Evolutionary conservation across 2,329 filamentous ascomycete species (phyloP).

Genomic region (Microsporum canis): DNA sequence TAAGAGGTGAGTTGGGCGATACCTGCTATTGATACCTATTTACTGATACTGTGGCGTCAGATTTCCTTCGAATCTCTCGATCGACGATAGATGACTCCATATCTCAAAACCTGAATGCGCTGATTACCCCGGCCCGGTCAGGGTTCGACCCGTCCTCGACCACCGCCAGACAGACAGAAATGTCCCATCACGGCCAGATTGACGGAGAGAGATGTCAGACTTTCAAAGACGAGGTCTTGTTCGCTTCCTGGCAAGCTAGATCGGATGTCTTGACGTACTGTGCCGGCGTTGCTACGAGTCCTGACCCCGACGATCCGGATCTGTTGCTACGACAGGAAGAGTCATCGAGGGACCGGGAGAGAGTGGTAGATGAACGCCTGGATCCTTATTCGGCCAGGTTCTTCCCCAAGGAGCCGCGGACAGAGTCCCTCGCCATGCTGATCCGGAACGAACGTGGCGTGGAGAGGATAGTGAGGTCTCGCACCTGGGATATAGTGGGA

Average conservation of each 20-base stretch:
- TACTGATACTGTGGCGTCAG: conserved; percentile 37
- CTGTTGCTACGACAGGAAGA: conserved; percentile 58
- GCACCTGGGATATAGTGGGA: conserved; percentile 69
- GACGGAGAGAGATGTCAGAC: conserved; percentile 50
- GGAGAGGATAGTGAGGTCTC: conserved; percentile 65
- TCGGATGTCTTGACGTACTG: conserved; percentile 83
- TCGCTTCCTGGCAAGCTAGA: conserved; percentile 76
- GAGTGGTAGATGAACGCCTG: conserved; percentile 71
- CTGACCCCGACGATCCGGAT: conserved; percentile 79
- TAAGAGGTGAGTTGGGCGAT: conserved; percentile 48
- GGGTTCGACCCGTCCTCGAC: conserved; percentile 76
- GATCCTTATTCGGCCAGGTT: conserved; percentile 85
- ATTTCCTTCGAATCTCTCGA: conserved; percentile 81
- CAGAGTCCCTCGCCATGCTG: conserved; percentile 62
- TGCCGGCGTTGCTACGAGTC: conserved; percentile 71
- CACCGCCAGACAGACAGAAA: conserved; percentile 46
- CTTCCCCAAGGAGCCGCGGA: conserved; percentile 61
- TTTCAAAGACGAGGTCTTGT: conserved; percentile 70
- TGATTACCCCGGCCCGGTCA: conserved; percentile 58
- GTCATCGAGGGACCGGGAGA: conserved; percentile 56
- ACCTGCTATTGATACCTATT: conserved; percentile 4
- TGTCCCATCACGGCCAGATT: conserved; percentile 43
- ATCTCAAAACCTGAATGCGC: conserved; percentile 79
- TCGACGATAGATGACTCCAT: conserved; percentile 86
- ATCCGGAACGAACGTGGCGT: conserved; percentile 59